Evolutionary conservation across 169 alveolate species (phyloP).

Genomic region (Perkinsus marinus): DNA sequence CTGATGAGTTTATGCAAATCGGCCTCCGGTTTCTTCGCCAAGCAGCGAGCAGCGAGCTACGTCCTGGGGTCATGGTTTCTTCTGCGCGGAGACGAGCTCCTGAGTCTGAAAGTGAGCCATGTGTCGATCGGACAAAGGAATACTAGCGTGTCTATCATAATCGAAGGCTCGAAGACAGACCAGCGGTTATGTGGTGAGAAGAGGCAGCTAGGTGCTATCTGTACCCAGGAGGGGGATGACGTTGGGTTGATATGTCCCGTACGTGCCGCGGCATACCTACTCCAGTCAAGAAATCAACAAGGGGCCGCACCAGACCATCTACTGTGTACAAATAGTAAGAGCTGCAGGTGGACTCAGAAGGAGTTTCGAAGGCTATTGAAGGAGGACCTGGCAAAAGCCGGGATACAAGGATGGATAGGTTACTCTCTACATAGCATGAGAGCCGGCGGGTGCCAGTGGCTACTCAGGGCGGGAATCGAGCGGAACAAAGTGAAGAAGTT

Average conservation of each 20-base stretch:
- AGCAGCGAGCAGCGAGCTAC: neutral
- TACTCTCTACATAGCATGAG: neutral
- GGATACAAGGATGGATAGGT: neutral
- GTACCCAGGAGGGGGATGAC: neutral
- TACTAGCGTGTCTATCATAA: too few species aligned
- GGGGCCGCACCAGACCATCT: neutral
- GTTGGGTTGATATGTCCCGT: neutral
- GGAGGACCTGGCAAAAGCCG: neutral
- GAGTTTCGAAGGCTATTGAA: neutral
- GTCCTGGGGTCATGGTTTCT: neutral
- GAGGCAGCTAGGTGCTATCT: neutral
- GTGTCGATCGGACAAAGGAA: too few species aligned
- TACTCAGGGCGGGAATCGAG: neutral
- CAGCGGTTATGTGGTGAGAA: neutral
- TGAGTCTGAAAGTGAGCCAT: too few species aligned
- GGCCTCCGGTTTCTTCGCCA: neutral
- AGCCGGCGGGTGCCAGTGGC: neutral
- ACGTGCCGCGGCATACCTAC: neutral
- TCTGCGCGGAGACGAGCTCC: neutral
- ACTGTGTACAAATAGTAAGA: neutral
- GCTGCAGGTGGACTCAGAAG: neutral
- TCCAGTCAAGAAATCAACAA: neutral
- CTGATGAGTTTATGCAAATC: neutral
- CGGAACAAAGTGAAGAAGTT: neutral
- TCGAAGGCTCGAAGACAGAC: neutral